Conservation (phyloP, 2,329 filamentous ascomycete species). For the Phaeomoniella chlamydospora region DNA sequence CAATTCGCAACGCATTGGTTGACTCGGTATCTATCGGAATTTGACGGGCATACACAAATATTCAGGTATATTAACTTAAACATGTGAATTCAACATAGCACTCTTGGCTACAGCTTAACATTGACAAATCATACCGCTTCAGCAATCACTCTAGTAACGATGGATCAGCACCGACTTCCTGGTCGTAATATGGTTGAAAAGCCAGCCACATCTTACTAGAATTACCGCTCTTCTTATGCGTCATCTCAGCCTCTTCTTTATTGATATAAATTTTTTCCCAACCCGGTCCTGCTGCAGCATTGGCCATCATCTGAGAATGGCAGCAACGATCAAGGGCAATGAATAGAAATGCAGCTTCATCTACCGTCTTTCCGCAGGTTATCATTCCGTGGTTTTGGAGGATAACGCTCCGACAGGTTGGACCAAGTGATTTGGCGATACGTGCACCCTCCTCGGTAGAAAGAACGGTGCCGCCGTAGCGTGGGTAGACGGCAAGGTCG, state of each 20-base stretch:
- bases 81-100: too few species aligned
- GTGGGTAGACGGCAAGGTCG: slow-evolving; percentile 19
- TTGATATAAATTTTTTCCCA: slow-evolving; percentile 35
- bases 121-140: too few species aligned
- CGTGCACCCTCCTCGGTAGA: slow-evolving; percentile 4
- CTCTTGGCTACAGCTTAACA: too few species aligned
- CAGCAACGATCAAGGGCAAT: slow-evolving; percentile 33
- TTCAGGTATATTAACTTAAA: too few species aligned
- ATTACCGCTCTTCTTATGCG: too few species aligned
- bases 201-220: too few species aligned
- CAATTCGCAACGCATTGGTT: too few species aligned
- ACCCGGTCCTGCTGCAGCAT: slow-evolving; percentile 45
- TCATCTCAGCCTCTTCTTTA: slow-evolving; percentile 15
- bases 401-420: slow-evolving; percentile 42
- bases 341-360: slow-evolving; percentile 58
- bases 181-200: too few species aligned
- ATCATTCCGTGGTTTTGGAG: slow-evolving; percentile 61
- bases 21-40: too few species aligned
- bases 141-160: too few species aligned
- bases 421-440: neutral
- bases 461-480: slow-evolving; percentile 32
- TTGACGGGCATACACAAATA: too few species aligned
- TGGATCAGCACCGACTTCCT: too few species aligned
- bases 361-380: slow-evolving; percentile 55
- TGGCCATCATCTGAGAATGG: slow-evolving; percentile 49